A percentile compares a stretch with the other conserved stretches of the same genome.
These are phyloP conservation scores for Fusarium sp. DNA, from an alignment of 2,329 filamentous ascomycete genomes.

Conservation along the genomic window DNA sequence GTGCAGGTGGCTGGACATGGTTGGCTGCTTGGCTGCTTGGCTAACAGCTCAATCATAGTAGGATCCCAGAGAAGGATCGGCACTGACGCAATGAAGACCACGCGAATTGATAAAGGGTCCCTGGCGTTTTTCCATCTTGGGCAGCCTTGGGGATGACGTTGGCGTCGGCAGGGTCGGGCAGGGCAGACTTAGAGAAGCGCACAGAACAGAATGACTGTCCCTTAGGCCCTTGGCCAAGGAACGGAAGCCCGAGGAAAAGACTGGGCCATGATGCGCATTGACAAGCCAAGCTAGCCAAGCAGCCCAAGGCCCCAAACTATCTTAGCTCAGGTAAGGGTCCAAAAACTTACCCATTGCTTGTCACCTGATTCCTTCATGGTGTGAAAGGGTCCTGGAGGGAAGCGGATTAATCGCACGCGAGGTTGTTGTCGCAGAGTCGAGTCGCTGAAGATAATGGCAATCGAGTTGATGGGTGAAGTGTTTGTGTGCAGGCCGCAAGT, in stretches of 20 bases:
- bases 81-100: constrained; percentile 42
- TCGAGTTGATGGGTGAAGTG: neutral
- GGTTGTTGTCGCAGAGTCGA: neutral
- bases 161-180: constrained; percentile 7
- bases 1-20: constrained; percentile 1
- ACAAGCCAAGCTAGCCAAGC: constrained; percentile 13
- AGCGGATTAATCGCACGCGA: neutral
- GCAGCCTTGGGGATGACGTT: constrained; percentile 42
- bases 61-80: constrained; percentile 27
- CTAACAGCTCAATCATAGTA: constrained; percentile 29
- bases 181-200: constrained; percentile 6
- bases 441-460: neutral
- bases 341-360: constrained; percentile 64
- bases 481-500: neutral
- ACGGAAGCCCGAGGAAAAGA: constrained; percentile 29
- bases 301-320: neutral
- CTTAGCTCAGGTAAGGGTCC: constrained; percentile 30
- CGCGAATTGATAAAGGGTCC: constrained; percentile 38
- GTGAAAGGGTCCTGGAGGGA: neutral
- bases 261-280: constrained; percentile 26
- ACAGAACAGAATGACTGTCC: constrained; percentile 22
- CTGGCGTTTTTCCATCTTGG: constrained; percentile 35
- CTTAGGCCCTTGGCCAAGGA: constrained; percentile 18
- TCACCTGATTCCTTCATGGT: constrained; percentile 52
- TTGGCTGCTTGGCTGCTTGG: constrained; percentile 35